Conservation (phyloP, 23 red algal species). For the Pyropia haitanensis region DNA sequence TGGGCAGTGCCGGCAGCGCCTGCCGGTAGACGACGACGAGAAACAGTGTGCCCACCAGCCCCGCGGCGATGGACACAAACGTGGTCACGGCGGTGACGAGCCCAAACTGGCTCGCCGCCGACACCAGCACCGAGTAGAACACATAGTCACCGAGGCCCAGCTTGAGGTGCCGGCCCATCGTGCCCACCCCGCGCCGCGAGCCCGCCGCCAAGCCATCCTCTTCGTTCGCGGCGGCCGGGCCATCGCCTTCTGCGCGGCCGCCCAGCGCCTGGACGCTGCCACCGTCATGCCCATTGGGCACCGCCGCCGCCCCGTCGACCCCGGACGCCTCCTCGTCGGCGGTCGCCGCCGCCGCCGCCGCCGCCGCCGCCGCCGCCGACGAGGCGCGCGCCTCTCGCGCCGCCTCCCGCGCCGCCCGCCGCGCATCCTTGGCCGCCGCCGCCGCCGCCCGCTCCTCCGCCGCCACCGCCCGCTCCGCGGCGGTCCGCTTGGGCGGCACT, state of each 20-base stretch:
- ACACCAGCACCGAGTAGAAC: conserved; percentile 77
- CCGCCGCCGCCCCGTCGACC: background rate
- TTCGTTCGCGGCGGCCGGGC: no score
- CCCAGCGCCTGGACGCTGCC: background rate
- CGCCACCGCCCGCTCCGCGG: no score
- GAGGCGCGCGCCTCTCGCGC: no score
- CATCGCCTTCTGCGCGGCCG: background rate
- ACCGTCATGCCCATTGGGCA: background rate
- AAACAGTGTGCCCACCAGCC: conserved; percentile 58
- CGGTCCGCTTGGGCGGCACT: no score
- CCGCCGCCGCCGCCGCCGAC: background rate
- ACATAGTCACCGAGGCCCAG: conserved; percentile 86
- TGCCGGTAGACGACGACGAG: conserved; percentile 55
- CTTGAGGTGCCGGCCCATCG: conserved; percentile 63
- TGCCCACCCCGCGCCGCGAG: conserved; percentile 12
- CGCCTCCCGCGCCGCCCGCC: no score
- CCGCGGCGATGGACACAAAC: conserved; percentile 66
- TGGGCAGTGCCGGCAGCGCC: conserved; percentile 78
- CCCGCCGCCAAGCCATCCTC: no score
- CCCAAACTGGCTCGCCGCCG: conserved; percentile 34
- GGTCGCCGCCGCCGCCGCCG: background rate
- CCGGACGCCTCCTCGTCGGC: background rate
- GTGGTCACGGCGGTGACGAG: conserved; percentile 57
- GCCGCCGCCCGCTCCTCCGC: no score
- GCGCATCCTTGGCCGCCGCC: no score